phyloP scores from a whole-genome alignment of 352 stramenopile genomes.

The Globisporangium megalacanthum region DNA sequence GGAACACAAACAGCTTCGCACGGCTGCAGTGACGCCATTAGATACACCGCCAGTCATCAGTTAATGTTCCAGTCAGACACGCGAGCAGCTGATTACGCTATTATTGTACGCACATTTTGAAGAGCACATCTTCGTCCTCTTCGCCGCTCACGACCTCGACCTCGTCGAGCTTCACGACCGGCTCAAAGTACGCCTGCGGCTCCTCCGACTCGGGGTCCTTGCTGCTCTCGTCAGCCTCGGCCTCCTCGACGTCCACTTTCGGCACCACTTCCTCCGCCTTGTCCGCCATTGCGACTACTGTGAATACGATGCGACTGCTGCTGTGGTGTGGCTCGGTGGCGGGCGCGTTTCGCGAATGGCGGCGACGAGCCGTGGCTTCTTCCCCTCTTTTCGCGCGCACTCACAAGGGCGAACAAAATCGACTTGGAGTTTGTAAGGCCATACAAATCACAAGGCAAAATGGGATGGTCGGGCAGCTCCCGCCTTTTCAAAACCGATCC shows the following conservation, averaged over 20 bases:
- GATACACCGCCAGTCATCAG: not conserved
- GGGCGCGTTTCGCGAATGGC: conserved; percentile 6
- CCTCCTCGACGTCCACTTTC: conserved; percentile 48
- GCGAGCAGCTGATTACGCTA: conserved; percentile 7
- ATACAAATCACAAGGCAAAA: too few relatives aligned
- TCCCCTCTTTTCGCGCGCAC: not conserved
- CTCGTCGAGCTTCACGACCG: conserved; percentile 85
- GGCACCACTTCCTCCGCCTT: conserved; percentile 72
- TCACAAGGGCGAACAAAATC: too few relatives aligned
- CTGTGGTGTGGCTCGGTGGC: conserved; percentile 5
- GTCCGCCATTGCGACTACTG: conserved; percentile 34
- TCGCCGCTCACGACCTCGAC: conserved; percentile 97
- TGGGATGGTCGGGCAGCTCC: too few relatives aligned
- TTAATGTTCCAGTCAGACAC: not conserved
- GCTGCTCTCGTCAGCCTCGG: conserved; percentile 33
- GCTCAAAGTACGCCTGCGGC: conserved; percentile 86
- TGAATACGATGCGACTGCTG: conserved; percentile 2
- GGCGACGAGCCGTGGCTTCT: not conserved
- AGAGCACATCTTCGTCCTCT: conserved; percentile 96
- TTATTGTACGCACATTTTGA: conserved; percentile 63
- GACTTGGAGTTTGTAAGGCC: too few relatives aligned
- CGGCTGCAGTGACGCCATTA: conserved; percentile 35
- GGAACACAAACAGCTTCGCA: conserved; percentile 96
- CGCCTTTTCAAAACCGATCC: too few relatives aligned
- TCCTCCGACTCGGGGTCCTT: conserved; percentile 79